Conservation (phyloP, 495 filamentous ascomycete species). For the Penicillium pancosmium region DNA sequence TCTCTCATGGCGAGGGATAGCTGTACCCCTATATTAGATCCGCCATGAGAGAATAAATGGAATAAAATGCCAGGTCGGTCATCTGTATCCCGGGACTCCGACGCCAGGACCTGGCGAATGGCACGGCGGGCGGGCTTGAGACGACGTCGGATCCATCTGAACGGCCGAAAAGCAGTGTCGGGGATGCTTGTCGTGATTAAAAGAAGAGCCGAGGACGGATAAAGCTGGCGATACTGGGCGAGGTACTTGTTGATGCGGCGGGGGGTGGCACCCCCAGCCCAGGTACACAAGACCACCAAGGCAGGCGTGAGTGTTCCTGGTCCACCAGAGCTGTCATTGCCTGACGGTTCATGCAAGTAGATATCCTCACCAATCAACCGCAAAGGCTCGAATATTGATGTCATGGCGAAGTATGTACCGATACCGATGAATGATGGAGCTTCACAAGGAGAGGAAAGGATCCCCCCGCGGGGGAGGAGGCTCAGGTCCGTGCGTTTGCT, state of each 20-base stretch:
- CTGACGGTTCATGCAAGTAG: slow-evolving; percentile 24
- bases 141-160: slow-evolving; percentile 21
- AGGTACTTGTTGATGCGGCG: slow-evolving; percentile 35
- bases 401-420: slow-evolving; percentile 12
- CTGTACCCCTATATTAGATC: slow-evolving; percentile 28
- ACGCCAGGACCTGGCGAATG: slow-evolving; percentile 21
- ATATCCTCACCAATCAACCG: slow-evolving; percentile 20
- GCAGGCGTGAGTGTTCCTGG: slow-evolving; percentile 12
- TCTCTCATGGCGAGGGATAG: slow-evolving; percentile 28
- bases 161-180: slow-evolving; percentile 23
- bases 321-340: slow-evolving; percentile 2
- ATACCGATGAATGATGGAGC: slow-evolving; percentile 1
- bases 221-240: slow-evolving; percentile 21
- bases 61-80: slow-evolving; percentile 23
- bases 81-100: neutral
- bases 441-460: neutral
- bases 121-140: slow-evolving; percentile 26
- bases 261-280: slow-evolving; percentile 33
- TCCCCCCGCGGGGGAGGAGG: neutral
- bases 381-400: slow-evolving; percentile 12
- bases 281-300: slow-evolving; percentile 34
- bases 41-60: slow-evolving; percentile 37
- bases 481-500: slow-evolving; percentile 1
- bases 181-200: slow-evolving; percentile 26
- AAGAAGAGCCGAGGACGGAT: slow-evolving; percentile 28